Conservation (phyloP, 345 rosid species). For the Odontarrhena argentea region DNA sequence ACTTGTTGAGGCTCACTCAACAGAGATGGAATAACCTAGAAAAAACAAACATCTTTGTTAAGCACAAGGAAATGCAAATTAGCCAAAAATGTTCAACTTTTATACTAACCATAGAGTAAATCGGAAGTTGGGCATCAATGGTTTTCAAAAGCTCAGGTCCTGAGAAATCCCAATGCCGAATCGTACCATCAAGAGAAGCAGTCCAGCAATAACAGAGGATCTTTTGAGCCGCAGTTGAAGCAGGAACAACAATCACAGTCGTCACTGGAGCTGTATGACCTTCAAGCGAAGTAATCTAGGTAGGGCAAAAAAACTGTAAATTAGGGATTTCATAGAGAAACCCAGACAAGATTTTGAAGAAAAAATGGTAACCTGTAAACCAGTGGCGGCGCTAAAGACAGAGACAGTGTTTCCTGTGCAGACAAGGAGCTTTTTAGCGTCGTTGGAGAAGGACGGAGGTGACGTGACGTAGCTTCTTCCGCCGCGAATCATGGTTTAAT, state of each 20-base stretch:
- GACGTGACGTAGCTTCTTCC: conserved; percentile 75
- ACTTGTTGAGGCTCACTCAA: conserved; percentile 41
- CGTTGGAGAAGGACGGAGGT: conserved; percentile 91
- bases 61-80: neutral
- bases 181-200: conserved; percentile 86
- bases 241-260: conserved; percentile 72
- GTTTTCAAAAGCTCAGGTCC: conserved; percentile 76
- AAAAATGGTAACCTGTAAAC: conserved; percentile 59
- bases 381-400: conserved; percentile 84
- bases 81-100: conserved; percentile 6
- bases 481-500: conserved; percentile 64
- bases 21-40: conserved; percentile 83
- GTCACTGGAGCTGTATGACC: conserved; percentile 84
- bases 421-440: conserved; percentile 77
- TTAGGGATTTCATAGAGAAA: neutral
- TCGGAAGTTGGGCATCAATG: conserved; percentile 55
- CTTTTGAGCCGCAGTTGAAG: conserved; percentile 54
- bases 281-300: conserved; percentile 68
- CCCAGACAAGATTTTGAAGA: neutral
- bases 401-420: conserved; percentile 77
- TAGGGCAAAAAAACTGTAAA: neutral
- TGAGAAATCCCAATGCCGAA: conserved; percentile 88
- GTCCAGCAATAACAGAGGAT: conserved; percentile 87
- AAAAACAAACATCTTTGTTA: conserved; percentile 17
- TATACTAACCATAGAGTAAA: conserved; percentile 70